Conservation (phyloP, 1,284 basidiomycete genomes). For the Earliella scabrosa region DNA sequence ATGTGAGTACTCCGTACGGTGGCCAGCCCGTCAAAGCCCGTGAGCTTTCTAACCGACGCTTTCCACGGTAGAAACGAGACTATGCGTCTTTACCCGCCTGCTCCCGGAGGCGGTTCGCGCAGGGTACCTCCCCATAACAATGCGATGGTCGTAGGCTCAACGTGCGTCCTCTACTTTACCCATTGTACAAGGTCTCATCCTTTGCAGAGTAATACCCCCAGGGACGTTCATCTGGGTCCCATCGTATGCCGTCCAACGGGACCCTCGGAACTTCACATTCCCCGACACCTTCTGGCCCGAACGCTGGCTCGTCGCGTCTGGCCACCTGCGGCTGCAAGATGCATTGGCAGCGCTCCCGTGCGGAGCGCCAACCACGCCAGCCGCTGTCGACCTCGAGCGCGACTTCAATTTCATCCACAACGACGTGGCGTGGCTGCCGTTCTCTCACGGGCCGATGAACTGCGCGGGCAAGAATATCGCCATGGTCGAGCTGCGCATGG, state of each 20-base stretch:
- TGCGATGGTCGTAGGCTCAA: neutral
- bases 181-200: too few species aligned
- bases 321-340: neutral
- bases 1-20: neutral
- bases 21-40: constrained; percentile 9
- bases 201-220: neutral
- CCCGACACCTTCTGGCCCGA: constrained; percentile 7
- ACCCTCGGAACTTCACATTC: constrained; percentile 4
- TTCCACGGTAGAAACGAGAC: constrained; percentile 69
- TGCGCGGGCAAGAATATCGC: constrained; percentile 37
- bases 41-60: too few species aligned
- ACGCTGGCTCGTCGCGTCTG: constrained; percentile 7
- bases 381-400: neutral
- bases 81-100: constrained; percentile 56
- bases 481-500: constrained; percentile 19
- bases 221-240: neutral
- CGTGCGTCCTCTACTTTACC: neutral
- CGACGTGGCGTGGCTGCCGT: constrained; percentile 31
- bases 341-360: too few species aligned
- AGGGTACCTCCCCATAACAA: constrained; percentile 25
- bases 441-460: too few species aligned
- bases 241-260: neutral
- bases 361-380: neutral
- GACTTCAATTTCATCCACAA: constrained; percentile 20
- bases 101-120: constrained; percentile 54